Evolutionary conservation across 2,329 filamentous ascomycete species (phyloP).

Genomic region (Venturia effusa): DNA sequence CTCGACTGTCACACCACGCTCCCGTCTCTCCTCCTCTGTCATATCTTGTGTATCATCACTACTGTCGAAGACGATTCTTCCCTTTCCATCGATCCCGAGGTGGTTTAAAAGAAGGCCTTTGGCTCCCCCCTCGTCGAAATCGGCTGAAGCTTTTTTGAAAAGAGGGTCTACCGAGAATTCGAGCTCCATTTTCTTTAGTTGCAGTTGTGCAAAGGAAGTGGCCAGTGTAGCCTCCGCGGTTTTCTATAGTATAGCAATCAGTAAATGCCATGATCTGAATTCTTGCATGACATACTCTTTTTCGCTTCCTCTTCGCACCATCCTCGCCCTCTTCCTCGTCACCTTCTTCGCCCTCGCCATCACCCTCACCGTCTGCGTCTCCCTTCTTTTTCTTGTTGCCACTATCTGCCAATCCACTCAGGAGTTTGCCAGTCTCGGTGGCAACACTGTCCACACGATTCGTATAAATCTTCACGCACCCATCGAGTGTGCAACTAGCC

Average conservation of each 20-base stretch:
- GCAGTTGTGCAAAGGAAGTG: slow-evolving; percentile 74
- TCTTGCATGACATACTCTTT: slow-evolving; percentile 48
- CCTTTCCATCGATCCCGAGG: slow-evolving; percentile 84
- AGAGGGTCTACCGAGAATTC: slow-evolving; percentile 94
- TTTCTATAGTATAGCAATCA: slow-evolving; percentile 22
- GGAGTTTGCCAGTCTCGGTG: slow-evolving; percentile 87
- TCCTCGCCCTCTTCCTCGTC: slow-evolving; percentile 53
- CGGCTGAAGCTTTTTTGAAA: slow-evolving; percentile 98
- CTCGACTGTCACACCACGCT: slow-evolving; percentile 32
- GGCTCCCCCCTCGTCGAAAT: slow-evolving; percentile 95
- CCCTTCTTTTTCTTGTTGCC: slow-evolving; percentile 45
- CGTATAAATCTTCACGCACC: slow-evolving; percentile 98
- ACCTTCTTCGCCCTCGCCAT: slow-evolving; percentile 32
- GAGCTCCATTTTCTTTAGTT: slow-evolving; percentile 94
- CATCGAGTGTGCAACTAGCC: slow-evolving; percentile 92
- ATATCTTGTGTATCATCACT: slow-evolving; percentile 68
- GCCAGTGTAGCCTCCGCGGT: slow-evolving; percentile 85
- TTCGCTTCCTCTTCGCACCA: slow-evolving; percentile 54
- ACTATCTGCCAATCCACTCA: slow-evolving; percentile 87
- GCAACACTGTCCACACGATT: slow-evolving; percentile 97
- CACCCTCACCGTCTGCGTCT: slow-evolving; percentile 47
- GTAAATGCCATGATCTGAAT: neutral
- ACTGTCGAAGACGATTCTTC: slow-evolving; percentile 95
- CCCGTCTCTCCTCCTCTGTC: slow-evolving; percentile 32
- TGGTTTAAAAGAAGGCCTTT: slow-evolving; percentile 93